Conservation (phyloP, 2,329 filamentous ascomycete species). For the Curvularia sp. region DNA sequence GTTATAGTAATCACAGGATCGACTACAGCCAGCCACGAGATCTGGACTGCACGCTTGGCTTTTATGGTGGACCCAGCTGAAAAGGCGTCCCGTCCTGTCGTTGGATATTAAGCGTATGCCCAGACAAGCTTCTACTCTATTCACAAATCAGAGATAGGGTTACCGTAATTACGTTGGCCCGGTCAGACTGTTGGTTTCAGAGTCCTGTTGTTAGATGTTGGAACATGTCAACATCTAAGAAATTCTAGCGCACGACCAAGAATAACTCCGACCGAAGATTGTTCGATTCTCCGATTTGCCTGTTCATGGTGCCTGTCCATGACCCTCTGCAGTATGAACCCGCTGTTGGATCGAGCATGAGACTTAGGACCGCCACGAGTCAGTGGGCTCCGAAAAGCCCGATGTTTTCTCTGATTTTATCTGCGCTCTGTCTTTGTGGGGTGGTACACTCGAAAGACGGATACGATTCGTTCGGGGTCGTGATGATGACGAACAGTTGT, state of each 20-base stretch:
- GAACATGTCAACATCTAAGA: neutral
- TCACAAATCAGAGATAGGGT: neutral
- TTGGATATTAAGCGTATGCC: neutral
- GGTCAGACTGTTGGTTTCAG: neutral
- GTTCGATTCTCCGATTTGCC: neutral
- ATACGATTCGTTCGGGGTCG: conserved; percentile 4
- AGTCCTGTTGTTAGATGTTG: neutral
- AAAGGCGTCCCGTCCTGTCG: neutral
- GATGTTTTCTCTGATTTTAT: conserved; percentile 1
- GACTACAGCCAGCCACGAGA: conserved; percentile 16
- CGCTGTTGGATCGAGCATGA: neutral
- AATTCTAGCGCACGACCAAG: neutral
- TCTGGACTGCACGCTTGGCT: conserved; percentile 27
- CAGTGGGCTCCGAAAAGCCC: neutral
- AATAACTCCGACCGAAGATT: neutral
- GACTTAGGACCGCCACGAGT: neutral
- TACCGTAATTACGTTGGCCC: neutral
- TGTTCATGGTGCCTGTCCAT: neutral
- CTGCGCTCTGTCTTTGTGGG: neutral
- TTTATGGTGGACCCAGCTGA: conserved; percentile 4
- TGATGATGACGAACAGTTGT: conserved; percentile 2
- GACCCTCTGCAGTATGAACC: neutral
- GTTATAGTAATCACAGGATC: conserved; percentile 5
- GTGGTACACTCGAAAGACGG: conserved; percentile 5
- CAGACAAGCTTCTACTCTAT: neutral